Conservation (phyloP, 2,329 filamentous ascomycete genomes). For the Aspergillus amoenus region DNA sequence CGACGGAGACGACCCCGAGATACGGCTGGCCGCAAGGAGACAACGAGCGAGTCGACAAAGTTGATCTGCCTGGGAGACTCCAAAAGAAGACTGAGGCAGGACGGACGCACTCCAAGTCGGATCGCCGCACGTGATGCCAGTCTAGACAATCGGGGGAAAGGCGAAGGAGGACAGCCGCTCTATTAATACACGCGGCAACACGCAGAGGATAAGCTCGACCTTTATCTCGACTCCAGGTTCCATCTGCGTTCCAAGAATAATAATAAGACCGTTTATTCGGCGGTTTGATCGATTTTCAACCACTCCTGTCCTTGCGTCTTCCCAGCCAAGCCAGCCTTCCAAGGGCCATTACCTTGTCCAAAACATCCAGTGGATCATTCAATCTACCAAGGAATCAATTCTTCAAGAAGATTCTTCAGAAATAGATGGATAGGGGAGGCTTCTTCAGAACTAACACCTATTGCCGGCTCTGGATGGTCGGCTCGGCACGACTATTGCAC, state of each 20-base stretch:
- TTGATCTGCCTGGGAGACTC: not conserved
- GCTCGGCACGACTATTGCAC: conserved; percentile 13
- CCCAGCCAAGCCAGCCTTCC: conserved; percentile 9
- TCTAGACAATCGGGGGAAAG: conserved; percentile 14
- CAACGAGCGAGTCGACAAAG: not conserved
- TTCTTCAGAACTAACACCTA: not conserved
- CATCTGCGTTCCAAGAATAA: not conserved
- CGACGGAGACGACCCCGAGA: not conserved
- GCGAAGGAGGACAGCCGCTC: not conserved
- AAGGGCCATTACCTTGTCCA: conserved; percentile 2
- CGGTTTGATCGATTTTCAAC: not conserved
- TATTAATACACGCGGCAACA: not conserved
- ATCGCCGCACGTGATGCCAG: conserved; percentile 22
- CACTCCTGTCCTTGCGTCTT: conserved; percentile 12
- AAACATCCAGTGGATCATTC: conserved; percentile 2
- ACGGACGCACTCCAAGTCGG: not conserved
- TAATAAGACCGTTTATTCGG: not conserved
- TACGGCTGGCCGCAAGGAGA: not conserved
- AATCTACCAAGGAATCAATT: not conserved
- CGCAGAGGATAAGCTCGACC: not conserved
- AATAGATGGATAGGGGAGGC: conserved; percentile 4
- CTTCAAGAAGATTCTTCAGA: not conserved
- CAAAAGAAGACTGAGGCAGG: not conserved
- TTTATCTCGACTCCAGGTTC: not conserved
- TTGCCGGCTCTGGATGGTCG: not conserved